phyloP scores from a whole-genome alignment of 352 stramenopile genomes.

The Phytophthora chlamydospora region DNA sequence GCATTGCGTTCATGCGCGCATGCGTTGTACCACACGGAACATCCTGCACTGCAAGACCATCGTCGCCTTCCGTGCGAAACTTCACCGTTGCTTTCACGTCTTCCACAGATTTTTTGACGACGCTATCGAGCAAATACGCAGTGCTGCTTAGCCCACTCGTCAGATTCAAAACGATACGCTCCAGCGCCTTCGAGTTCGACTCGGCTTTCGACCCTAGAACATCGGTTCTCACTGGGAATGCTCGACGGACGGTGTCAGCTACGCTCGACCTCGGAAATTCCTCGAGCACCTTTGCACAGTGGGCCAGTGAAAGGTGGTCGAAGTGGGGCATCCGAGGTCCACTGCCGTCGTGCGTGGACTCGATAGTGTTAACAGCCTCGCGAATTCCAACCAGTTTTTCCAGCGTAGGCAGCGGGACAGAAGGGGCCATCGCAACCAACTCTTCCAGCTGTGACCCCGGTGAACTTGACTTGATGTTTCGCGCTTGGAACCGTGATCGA shows the following conservation, averaged over 20 bases:
- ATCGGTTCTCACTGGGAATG: slow-evolving; percentile 65
- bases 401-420: slow-evolving; percentile 55
- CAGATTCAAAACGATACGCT: slow-evolving; percentile 65
- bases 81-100: slow-evolving; percentile 28
- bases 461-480: slow-evolving; percentile 66
- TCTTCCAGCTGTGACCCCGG: slow-evolving; percentile 69
- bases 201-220: slow-evolving; percentile 47
- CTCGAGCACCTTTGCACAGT: slow-evolving; percentile 60
- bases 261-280: slow-evolving; percentile 57
- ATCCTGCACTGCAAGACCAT: slow-evolving; percentile 24
- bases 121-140: slow-evolving; percentile 44
- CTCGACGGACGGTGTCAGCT: slow-evolving; percentile 42
- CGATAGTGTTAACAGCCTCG: slow-evolving; percentile 75
- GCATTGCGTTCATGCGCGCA: slow-evolving; percentile 31
- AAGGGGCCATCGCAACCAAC: slow-evolving; percentile 50
- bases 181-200: slow-evolving; percentile 55
- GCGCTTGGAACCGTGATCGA: slow-evolving; percentile 86
- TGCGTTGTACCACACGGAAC: slow-evolving; percentile 53
- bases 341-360: slow-evolving; percentile 55
- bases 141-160: slow-evolving; percentile 26
- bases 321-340: slow-evolving; percentile 76
- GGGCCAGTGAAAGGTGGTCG: slow-evolving; percentile 61
- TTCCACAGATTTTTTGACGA: slow-evolving; percentile 35
- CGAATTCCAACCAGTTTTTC: slow-evolving; percentile 75
- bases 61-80: slow-evolving; percentile 19